Evolutionary conservation across 2,329 filamentous ascomycete species (phyloP).

Genomic region (Claviceps sp.): DNA sequence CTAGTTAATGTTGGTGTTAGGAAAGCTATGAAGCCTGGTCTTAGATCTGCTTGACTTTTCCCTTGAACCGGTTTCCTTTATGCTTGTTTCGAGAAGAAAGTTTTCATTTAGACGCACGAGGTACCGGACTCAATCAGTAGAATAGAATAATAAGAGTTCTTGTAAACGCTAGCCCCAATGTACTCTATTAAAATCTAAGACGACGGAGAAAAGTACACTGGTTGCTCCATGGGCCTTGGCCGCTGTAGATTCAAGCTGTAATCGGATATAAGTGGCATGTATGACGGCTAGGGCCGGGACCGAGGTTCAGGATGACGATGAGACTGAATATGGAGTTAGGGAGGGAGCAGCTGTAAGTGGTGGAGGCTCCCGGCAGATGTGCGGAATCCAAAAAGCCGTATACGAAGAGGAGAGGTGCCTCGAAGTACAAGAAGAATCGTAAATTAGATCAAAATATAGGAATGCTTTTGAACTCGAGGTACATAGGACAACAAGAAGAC

Average conservation of each 20-base stretch:
- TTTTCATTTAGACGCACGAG: not conserved
- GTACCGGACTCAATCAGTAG: not conserved
- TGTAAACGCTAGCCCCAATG: not conserved
- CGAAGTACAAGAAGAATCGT: too few relatives aligned
- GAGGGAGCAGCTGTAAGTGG: not conserved
- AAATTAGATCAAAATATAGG: not conserved
- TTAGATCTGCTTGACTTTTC: not conserved
- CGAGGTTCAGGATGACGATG: not conserved
- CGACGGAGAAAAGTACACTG: not conserved
- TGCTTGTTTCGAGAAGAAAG: not conserved
- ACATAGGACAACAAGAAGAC: slow-evolving; percentile 6
- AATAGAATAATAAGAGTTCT: not conserved
- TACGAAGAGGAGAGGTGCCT: too few relatives aligned
- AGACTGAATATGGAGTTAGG: not conserved
- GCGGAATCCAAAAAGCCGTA: not conserved
- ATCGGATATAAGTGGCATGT: not conserved
- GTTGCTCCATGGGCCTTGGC: not conserved
- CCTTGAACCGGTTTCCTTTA: not conserved
- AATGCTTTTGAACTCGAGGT: not conserved
- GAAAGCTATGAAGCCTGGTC: not conserved
- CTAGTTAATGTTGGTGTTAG: too few relatives aligned
- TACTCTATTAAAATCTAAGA: not conserved
- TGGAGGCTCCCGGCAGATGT: not conserved
- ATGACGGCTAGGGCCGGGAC: not conserved
- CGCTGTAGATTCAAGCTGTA: not conserved